Evolutionary conservation across 148 eudicot species (phyloP).

Genomic region (Hydrangea macrophylla): DNA sequence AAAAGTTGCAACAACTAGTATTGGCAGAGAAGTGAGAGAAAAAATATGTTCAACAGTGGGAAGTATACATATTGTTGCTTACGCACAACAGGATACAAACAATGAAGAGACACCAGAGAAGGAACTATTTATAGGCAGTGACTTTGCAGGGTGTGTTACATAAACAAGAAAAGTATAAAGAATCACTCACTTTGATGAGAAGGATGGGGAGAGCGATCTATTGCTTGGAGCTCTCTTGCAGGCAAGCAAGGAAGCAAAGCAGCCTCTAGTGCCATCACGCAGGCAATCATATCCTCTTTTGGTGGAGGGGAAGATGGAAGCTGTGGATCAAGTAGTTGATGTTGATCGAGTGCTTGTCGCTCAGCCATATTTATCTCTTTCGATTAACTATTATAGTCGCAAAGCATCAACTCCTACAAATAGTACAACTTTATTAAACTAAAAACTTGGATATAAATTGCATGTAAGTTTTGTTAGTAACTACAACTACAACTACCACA

Average conservation of each 20-base stretch:
- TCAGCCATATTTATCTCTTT: slow-evolving; percentile 32
- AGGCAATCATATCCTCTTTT: slow-evolving; percentile 69
- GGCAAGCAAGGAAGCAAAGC: slow-evolving; percentile 96
- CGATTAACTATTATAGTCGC: not conserved
- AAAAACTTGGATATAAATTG: too few species aligned
- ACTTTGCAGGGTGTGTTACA: not conserved
- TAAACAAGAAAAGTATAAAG: not conserved
- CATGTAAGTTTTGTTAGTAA: too few species aligned
- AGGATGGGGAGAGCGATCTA: slow-evolving; percentile 89
- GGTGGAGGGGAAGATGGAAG: slow-evolving; percentile 27
- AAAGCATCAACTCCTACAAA: slow-evolving; percentile 8
- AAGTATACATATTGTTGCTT: not conserved
- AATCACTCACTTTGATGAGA: slow-evolving; percentile 71
- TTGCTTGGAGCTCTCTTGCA: slow-evolving; percentile 97
- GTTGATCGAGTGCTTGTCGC: slow-evolving; percentile 27
- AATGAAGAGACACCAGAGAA: not conserved
- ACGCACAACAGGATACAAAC: too few species aligned
- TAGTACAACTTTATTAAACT: too few species aligned
- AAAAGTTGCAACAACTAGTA: too few species aligned
- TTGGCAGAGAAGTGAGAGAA: not conserved
- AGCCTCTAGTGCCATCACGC: slow-evolving; percentile 76
- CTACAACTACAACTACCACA: too few species aligned
- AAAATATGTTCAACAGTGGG: not conserved
- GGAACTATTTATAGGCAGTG: not conserved
- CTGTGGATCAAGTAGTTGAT: slow-evolving; percentile 32